These are phyloP conservation scores for Diversispora eburnea DNA, from an alignment of 192 early-diverging fungal species.

Conservation along the genomic window DNA sequence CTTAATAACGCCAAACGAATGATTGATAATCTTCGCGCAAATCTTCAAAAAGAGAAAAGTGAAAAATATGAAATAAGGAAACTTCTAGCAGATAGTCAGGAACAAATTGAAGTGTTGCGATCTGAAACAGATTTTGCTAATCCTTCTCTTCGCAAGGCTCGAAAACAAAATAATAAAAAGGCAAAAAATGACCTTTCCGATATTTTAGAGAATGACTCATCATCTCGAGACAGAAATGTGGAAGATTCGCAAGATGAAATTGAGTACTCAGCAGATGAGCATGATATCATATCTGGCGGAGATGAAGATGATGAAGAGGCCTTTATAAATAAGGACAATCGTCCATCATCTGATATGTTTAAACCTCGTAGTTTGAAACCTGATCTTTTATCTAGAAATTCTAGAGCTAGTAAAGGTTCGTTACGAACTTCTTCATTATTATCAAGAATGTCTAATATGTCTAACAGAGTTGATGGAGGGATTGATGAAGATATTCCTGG, in stretches of 20 bases:
- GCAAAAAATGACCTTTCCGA: background rate
- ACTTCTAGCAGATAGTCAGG: slow-evolving; percentile 52
- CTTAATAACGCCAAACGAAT: slow-evolving; percentile 48
- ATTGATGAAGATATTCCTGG: slow-evolving; percentile 9
- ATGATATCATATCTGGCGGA: background rate
- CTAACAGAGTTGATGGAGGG: background rate
- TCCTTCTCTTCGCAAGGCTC: slow-evolving; percentile 8
- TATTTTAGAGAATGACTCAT: slow-evolving; percentile 13
- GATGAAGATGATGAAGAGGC: slow-evolving; percentile 17
- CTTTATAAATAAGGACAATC: slow-evolving; percentile 8
- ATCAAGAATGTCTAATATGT: background rate
- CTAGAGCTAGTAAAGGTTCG: background rate
- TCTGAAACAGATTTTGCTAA: slow-evolving; percentile 37
- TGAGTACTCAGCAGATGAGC: background rate
- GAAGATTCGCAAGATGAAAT: slow-evolving; percentile 1
- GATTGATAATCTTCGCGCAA: slow-evolving; percentile 50
- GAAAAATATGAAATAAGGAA: slow-evolving; percentile 55
- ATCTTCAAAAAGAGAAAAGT: slow-evolving; percentile 50
- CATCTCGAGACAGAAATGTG: background rate
- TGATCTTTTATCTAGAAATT: background rate
- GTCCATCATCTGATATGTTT: slow-evolving; percentile 20
- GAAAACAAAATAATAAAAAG: slow-evolving; percentile 11
- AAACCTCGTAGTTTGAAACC: slow-evolving; percentile 7
- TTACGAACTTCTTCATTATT: background rate
- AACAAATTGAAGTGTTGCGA: slow-evolving; percentile 54